These are phyloP conservation scores for Allantophomopsis cytisporea DNA, from an alignment of 2,329 filamentous ascomycete species.

Conservation along the genomic window DNA sequence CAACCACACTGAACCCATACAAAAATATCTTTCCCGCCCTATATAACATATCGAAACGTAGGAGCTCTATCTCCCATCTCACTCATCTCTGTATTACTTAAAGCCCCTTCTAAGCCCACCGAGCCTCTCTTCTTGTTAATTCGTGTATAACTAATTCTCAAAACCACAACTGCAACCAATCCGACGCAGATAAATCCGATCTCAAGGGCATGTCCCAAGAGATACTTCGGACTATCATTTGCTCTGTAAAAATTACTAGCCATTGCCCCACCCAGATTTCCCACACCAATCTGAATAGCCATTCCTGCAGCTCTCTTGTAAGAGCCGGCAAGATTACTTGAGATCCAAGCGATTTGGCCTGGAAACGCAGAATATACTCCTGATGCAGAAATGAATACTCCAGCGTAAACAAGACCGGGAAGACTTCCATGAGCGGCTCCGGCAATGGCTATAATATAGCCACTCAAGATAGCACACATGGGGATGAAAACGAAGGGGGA, in stretches of 20 bases:
- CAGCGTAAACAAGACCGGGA: constrained; percentile 28
- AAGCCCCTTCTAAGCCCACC: constrained; percentile 16
- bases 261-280: constrained; percentile 50
- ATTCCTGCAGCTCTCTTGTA: constrained; percentile 44
- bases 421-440: constrained; percentile 14
- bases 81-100: constrained; percentile 29
- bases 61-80: constrained; percentile 35
- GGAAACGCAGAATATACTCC: constrained; percentile 31
- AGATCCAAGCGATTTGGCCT: constrained; percentile 36
- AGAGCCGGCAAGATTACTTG: constrained; percentile 42
- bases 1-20: no score
- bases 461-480: constrained; percentile 37
- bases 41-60: constrained; percentile 28
- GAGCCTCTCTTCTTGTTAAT: constrained; percentile 28
- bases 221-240: constrained; percentile 31
- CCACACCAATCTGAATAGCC: constrained; percentile 48
- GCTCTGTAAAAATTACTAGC: constrained; percentile 58
- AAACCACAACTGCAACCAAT: constrained; percentile 21
- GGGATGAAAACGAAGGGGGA: constrained; percentile 41
- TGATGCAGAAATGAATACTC: constrained; percentile 27
- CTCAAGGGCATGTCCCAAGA: constrained; percentile 34
- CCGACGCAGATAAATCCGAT: constrained; percentile 32
- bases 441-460: constrained; percentile 36
- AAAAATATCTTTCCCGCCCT: constrained; percentile 4
- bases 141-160: neutral